These are phyloP conservation scores for Daldinia loculata DNA, from an alignment of 495 filamentous ascomycete species.

Conservation along the genomic window DNA sequence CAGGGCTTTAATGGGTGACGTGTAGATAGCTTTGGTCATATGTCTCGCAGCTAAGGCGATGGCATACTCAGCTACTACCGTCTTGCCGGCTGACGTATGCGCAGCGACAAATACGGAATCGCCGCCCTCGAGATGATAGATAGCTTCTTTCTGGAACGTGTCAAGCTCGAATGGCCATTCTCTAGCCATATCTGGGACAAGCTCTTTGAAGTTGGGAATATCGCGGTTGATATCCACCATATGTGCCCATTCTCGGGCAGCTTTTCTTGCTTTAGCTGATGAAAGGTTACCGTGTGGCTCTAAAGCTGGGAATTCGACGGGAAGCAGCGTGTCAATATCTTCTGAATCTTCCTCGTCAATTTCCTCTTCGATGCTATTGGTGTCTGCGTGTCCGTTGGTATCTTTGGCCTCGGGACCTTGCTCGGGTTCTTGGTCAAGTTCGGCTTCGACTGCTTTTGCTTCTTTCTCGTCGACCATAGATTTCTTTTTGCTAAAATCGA, in stretches of 20 bases:
- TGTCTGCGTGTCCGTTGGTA: constrained; percentile 54
- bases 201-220: constrained; percentile 87
- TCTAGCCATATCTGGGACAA: constrained; percentile 94
- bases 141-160: constrained; percentile 97
- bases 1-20: constrained; percentile 96
- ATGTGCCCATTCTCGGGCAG: constrained; percentile 92
- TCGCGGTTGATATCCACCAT: constrained; percentile 94
- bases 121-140: constrained; percentile 95
- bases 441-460: constrained; percentile 76
- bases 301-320: constrained; percentile 90
- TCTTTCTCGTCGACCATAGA: constrained; percentile 61
- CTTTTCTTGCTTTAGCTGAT: constrained; percentile 72
- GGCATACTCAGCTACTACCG: constrained; percentile 96
- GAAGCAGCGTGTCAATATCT: constrained; percentile 89
- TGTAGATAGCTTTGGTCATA: constrained; percentile 99
- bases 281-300: constrained; percentile 84
- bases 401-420: constrained; percentile 52
- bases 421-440: constrained; percentile 73
- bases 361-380: constrained; percentile 48
- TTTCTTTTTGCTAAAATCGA: constrained; percentile 74
- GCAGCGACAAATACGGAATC: constrained; percentile 99
- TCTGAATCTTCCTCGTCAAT: constrained; percentile 65
- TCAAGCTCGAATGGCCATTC: constrained; percentile 98
- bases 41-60: constrained; percentile 95
- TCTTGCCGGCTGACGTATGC: constrained; percentile 97